Evolutionary conservation across 441 rosid genomes (phyloP), one percentile per base, ranked within the genome.

Genomic region (Metrosideros polymorpha): DNA sequence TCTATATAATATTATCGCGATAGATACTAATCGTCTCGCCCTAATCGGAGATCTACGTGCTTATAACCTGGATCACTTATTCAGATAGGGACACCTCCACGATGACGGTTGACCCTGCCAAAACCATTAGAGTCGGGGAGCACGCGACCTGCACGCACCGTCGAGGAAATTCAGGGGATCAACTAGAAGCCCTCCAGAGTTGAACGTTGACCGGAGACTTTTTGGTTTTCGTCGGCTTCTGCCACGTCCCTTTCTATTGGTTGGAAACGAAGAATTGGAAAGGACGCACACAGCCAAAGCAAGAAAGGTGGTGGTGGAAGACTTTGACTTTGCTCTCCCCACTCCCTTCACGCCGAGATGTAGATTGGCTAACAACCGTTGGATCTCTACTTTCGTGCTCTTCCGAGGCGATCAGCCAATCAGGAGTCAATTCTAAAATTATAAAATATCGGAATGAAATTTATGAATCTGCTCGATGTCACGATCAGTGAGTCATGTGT

Each of bases 321-420:
- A 71, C 79, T 71, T 71, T 71, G 79, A 35, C 79, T 71, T 71
- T 6, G 79, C 79, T 35, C 35, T 45, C 79, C 47, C 45, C n/a
- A n/a, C 14, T 9, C 47, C 47, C n/a, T 19, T 19, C 45, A 9
- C 0, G 77, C 47, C 4, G 19, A 14, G 15, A 35, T 10, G 79
- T 66, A 3, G 79, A 35, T 6, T 1, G n/a, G 2, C 27, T 5
- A 35, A 3, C 1, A 1, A 22, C 15, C 2, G 2, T 66, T n/a
- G n/a, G n/a, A 35, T 19, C 19, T 19, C 2, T 0, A 0, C 42
- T 35, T 9, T 9, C n/a, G 7, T 22, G 15, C 79, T 19, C 79
- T 35, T 22, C n/a, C 17, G 17, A 19, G 0, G 3, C 14, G 6
- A 4, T 66, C 77, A 39, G 35, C 6, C 6, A 3, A 35, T 66